Percentiles rank a stretch among this genome's conserved stretches.
Conservation (phyloP, 2,329 filamentous ascomycete species). For the Trichoderma pleuroti region DNA sequence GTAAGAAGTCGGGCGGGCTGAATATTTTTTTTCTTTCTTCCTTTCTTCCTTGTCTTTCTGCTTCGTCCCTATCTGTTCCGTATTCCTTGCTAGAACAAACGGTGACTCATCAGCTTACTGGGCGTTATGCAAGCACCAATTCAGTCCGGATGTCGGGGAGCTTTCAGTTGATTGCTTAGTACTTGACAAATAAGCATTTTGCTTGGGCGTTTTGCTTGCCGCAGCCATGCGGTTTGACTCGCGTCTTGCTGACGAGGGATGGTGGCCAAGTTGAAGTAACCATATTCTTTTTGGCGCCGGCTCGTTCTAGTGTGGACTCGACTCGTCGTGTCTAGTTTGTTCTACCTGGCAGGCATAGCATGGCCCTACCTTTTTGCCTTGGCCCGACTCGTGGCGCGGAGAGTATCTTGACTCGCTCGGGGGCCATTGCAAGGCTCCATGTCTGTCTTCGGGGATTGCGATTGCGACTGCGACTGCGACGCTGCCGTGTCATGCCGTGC, state of each 20-base stretch:
- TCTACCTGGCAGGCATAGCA: neutral
- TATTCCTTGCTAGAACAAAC: neutral
- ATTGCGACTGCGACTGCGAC: too few species aligned
- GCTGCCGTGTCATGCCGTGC: neutral
- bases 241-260: neutral
- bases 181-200: neutral
- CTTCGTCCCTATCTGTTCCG: neutral
- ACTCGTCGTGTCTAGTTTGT: neutral
- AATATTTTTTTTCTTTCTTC: neutral
- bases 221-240: neutral
- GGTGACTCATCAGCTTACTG: constrained; percentile 8
- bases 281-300: neutral
- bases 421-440: neutral
- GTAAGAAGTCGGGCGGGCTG: neutral
- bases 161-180: neutral
- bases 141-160: constrained; percentile 1
- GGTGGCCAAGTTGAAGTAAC: neutral
- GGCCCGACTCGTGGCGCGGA: neutral
- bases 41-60: neutral
- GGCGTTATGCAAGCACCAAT: constrained; percentile 6
- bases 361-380: neutral
- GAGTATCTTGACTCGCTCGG: neutral
- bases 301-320: neutral
- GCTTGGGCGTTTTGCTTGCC: neutral
- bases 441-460: neutral